phyloP scores from a whole-genome alignment of 2,329 filamentous ascomycete species.

The Triangularia verruculosa region DNA sequence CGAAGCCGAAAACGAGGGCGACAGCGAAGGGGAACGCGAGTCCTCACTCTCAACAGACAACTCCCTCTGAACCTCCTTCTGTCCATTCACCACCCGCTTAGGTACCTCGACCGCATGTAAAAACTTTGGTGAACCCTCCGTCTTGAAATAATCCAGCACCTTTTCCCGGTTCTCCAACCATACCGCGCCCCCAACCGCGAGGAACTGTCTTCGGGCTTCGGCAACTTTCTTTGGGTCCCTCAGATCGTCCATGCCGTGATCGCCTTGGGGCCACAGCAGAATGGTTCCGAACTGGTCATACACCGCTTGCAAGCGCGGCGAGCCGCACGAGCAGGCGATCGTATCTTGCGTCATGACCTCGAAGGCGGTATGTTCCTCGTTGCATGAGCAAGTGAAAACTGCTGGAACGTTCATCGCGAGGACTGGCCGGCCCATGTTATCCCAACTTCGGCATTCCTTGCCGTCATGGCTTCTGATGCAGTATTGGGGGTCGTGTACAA shows the following conservation, averaged over 20 bases:
- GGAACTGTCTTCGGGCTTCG: slow-evolving; percentile 27
- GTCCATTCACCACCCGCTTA: not conserved
- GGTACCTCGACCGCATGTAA: not conserved
- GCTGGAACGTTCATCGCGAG: not conserved
- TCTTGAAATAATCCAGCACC: not conserved
- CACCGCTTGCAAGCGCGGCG: slow-evolving; percentile 27
- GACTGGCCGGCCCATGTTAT: not conserved
- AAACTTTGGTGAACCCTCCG: not conserved
- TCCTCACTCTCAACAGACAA: not conserved
- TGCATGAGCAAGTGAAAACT: slow-evolving; percentile 26
- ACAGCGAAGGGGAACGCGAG: not conserved
- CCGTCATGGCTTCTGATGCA: not conserved
- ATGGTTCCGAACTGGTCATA: slow-evolving; percentile 31
- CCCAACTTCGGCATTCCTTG: not conserved
- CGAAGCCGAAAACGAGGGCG: not conserved
- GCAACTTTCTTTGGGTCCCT: slow-evolving; percentile 20
- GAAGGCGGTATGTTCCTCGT: slow-evolving; percentile 17
- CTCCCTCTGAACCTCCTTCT: not conserved
- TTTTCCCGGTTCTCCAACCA: not conserved
- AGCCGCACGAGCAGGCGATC: slow-evolving; percentile 18
- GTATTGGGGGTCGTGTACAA: not conserved
- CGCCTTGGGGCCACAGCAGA: slow-evolving; percentile 29
- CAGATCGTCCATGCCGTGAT: slow-evolving; percentile 26
- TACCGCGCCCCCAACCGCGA: slow-evolving; percentile 22
- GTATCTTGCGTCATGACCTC: slow-evolving; percentile 14